These are phyloP conservation scores for Tricharina praecox DNA, from an alignment of 495 filamentous ascomycete genomes.

Conservation along the genomic window DNA sequence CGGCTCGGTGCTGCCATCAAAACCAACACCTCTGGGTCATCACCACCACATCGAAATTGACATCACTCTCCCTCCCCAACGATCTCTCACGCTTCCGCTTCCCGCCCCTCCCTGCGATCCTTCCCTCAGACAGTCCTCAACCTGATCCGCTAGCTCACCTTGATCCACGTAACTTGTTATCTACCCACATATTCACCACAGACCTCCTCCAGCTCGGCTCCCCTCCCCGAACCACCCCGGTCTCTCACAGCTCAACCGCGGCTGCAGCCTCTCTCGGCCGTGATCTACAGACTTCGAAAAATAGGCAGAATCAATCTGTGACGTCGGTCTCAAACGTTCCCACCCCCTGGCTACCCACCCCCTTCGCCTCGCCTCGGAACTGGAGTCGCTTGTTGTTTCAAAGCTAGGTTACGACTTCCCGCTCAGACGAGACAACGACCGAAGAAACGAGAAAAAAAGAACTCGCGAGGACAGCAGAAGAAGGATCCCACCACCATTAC, in stretches of 20 bases:
- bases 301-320: constrained; percentile 9
- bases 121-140: constrained; percentile 17
- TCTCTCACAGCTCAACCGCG: constrained; percentile 13
- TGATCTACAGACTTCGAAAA: constrained; percentile 19
- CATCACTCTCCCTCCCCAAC: constrained; percentile 19
- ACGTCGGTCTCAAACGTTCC: constrained; percentile 4
- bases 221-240: constrained; percentile 14
- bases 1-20: constrained; percentile 19
- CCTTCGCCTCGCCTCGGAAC: constrained; percentile 1
- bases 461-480: constrained; percentile 7
- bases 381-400: constrained; percentile 19
- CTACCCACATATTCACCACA: no score
- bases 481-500: constrained; percentile 14
- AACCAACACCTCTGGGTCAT: constrained; percentile 22
- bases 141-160: constrained; percentile 19
- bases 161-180: no score
- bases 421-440: constrained; percentile 8
- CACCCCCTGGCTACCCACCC: constrained; percentile 8
- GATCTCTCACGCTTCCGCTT: constrained; percentile 22
- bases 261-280: constrained; percentile 8
- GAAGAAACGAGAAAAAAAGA: neutral
- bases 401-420: constrained; percentile 7
- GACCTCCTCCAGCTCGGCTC: constrained; percentile 21
- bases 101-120: constrained; percentile 21
- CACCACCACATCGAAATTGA: constrained; percentile 10